Base-by-base conservation (phyloP, 768 basidiomycete genomes). In the Russula virescens region DNA sequence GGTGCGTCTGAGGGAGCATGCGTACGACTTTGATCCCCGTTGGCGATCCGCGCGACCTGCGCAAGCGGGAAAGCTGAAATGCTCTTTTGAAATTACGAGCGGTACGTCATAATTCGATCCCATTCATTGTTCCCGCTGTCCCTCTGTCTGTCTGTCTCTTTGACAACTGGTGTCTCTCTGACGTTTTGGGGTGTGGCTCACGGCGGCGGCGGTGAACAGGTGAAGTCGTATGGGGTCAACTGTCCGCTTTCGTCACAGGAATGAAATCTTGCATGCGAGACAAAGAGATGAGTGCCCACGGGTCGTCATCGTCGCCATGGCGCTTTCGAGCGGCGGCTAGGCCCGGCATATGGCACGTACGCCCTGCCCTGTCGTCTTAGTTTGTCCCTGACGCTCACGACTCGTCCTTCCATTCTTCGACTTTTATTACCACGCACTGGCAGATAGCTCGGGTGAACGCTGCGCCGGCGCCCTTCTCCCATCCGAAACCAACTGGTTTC, bases 191-290 rank as follows among this genome's bases (percentile, higher is more conserved):
- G 31, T 31, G 31, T 31, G n/a, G n/a, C n/a, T n/a, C n/a, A n/a
- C 31, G 31, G 31, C 31, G 45, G 35, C 18, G 7, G 18, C 40
- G 6, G 18, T 19, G 16, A 26, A 25, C 35, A 66, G 64, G 66
- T 25, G 66, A 67, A 28, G 18, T 67, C 48, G 54, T 67, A 0
- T 67, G 64, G 64, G 66, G 66, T 13, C 64, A 66, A 38, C 34
- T 67, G 5, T 42, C 55, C 10, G 64, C 55, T 0, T 52, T 67
- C 16, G 61, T 67, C 38, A 23, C 64, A 3, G 66, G 64, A 2
- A 67, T 66, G 64, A 67, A 67, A 28, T 66, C 58, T 19, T 25
- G 10, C 1, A 14, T 34, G n/a, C 64, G 62, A 25, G 66, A 66
- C 16, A 25, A 28, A 14, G 51, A 58, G 26, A 25, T 21, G 3